Base-by-base conservation (phyloP, 1,139 yeast genomes). In the Zygosaccharomyces pseudobailii region DNA sequence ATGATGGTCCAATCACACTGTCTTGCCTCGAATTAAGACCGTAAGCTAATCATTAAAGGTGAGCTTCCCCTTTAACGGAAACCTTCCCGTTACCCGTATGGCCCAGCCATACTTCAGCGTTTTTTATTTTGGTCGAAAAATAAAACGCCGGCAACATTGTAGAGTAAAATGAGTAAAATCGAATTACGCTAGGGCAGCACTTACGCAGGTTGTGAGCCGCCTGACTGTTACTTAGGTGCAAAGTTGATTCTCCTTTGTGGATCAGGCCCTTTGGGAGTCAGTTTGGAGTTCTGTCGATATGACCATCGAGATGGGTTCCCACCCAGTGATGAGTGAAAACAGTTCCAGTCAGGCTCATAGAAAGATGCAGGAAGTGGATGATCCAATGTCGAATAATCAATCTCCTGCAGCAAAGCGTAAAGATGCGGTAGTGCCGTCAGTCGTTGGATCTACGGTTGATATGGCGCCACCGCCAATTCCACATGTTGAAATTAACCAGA, bases 401-500 rank as follows among this genome's bases (percentile, higher is more conserved):
- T 30, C 33, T 9, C 24, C 13, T 24, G 27, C 42, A 31, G 35
- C 40, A 30, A 25, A 25, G 40, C 9, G 45, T 42, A 21, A 25
- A 27, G 33, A 31, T 6, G 13, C 24, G 3, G 25, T 34, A 23
- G 40, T 28, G 34, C 19, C 27, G 36, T 24, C 21, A 31, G 23
- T 33, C n/a, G 13, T 13, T 9, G 41, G 40, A 32, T 24, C 21
- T 37, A 23, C 36, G 9, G 9, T 13, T 9, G 41, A 41, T 27
- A 31, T 36, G 22, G 34, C 46, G 13, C 57, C 60, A 8, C 65
- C 67, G 3, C 51, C 56, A 5, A 46, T 66, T 20, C 67, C 67
- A n/a, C 68, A 64, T 56, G 69, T 66, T 5, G 65, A 64, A 40
- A 59, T 63, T 34, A 66, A 66, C 39, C 69, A 66, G 48, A 55